Conservation (phyloP, 345 rosid genomes). For the Brassica cretica region DNA sequence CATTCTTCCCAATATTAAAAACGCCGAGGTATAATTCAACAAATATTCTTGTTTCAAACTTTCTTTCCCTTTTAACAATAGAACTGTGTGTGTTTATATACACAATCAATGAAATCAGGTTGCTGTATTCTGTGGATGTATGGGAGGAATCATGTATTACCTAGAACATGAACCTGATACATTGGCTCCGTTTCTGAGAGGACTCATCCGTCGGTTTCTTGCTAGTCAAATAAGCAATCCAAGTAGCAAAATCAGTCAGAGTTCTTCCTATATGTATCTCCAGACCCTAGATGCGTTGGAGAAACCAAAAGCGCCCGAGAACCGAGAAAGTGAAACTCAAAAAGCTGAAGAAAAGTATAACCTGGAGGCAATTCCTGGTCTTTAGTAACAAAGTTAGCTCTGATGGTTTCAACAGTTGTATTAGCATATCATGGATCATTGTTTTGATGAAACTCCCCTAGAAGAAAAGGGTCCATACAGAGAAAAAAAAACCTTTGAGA, state of each 20-base stretch:
- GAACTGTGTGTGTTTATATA: neutral
- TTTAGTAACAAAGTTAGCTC: slow-evolving; percentile 40
- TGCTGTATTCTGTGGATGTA: slow-evolving; percentile 88
- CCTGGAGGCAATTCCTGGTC: slow-evolving; percentile 93
- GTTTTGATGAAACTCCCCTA: slow-evolving; percentile 11
- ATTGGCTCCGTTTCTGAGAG: slow-evolving; percentile 91
- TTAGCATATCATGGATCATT: slow-evolving; percentile 13
- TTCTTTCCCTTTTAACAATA: neutral
- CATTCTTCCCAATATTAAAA: slow-evolving; percentile 79
- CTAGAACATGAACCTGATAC: slow-evolving; percentile 94
- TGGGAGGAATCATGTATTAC: slow-evolving; percentile 99
- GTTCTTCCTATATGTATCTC: slow-evolving; percentile 70
- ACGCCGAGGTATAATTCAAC: slow-evolving; percentile 71
- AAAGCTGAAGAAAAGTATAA: slow-evolving; percentile 65
- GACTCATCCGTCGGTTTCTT: slow-evolving; percentile 89
- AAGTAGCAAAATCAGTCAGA: slow-evolving; percentile 48
- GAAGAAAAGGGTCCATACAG: slow-evolving; percentile 14
- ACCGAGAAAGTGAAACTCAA: slow-evolving; percentile 50
- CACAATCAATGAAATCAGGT: slow-evolving; percentile 54
- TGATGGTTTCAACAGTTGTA: slow-evolving; percentile 7
- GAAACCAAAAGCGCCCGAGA: slow-evolving; percentile 55
- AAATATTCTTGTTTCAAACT: neutral
- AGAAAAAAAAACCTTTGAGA: slow-evolving; percentile 12
- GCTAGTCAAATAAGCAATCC: slow-evolving; percentile 95
- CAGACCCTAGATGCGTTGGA: slow-evolving; percentile 65